phyloP scores from a whole-genome alignment of 768 basidiomycete species.

The Suillus placidus region DNA sequence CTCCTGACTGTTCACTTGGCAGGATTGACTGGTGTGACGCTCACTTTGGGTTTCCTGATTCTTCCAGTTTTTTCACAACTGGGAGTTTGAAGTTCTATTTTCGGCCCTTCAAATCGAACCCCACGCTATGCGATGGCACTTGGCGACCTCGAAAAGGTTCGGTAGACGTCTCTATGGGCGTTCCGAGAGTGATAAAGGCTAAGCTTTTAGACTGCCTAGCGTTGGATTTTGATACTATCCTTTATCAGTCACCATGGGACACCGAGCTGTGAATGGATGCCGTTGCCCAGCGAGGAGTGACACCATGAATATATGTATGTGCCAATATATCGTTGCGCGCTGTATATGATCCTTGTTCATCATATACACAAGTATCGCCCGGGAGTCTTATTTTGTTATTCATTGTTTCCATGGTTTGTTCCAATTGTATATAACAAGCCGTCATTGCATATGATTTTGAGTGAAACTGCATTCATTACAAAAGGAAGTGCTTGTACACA shows the following conservation, averaged over 20 bases:
- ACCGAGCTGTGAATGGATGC: background rate
- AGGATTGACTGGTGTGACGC: conserved; percentile 27
- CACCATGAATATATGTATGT: background rate
- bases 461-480: too few species aligned
- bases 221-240: conserved; percentile 12
- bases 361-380: background rate
- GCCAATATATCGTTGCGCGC: background rate
- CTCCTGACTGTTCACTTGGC: background rate
- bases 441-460: too few species aligned
- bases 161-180: conserved; percentile 28
- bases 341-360: background rate
- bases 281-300: background rate
- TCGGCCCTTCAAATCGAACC: conserved; percentile 29
- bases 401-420: background rate
- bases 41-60: conserved; percentile 25
- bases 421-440: background rate
- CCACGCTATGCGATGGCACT: conserved; percentile 20
- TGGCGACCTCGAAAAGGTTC: conserved; percentile 20
- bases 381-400: background rate
- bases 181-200: conserved; percentile 21
- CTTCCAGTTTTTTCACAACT: conserved; percentile 20
- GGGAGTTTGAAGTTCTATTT: conserved; percentile 23
- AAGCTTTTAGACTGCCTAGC: conserved; percentile 22
- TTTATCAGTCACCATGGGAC: conserved; percentile 1
- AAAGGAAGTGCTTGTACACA: too few species aligned